Conservation (phyloP, 768 basidiomycete genomes). For the Leccinum subgranulosum region DNA sequence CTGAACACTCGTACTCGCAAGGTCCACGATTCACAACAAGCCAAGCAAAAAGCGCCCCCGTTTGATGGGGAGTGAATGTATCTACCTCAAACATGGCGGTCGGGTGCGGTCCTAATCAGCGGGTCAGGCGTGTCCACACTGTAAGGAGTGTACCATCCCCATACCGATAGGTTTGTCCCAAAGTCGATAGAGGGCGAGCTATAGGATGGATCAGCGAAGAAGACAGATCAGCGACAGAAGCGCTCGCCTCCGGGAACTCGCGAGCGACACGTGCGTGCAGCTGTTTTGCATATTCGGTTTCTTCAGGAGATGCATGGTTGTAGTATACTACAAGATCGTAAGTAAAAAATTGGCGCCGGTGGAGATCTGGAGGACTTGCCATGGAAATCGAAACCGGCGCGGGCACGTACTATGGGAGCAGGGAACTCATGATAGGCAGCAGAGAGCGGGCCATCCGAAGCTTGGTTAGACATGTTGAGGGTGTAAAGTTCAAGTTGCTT, state of each 20-base stretch:
- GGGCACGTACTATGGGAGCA: conserved; percentile 47
- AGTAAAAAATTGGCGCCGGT: not conserved
- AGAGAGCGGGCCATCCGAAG: conserved; percentile 29
- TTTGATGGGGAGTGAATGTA: conserved; percentile 63
- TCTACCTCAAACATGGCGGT: conserved; percentile 73
- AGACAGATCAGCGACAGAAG: not conserved
- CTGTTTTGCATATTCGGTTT: conserved; percentile 48
- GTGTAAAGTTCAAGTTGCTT: too few relatives aligned
- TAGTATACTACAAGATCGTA: conserved; percentile 52
- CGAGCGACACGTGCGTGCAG: conserved; percentile 56
- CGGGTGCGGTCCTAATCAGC: conserved; percentile 55
- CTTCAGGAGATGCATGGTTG: conserved; percentile 42
- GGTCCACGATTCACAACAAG: conserved; percentile 66
- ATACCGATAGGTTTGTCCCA: conserved; percentile 62
- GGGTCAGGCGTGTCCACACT: not conserved
- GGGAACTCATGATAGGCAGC: conserved; percentile 53
- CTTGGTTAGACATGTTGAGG: too few relatives aligned
- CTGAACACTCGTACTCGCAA: conserved; percentile 53
- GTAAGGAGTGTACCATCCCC: not conserved
- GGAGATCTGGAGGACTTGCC: conserved; percentile 37
- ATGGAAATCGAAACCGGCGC: conserved; percentile 68
- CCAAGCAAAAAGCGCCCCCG: conserved; percentile 67
- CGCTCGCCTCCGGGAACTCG: conserved; percentile 65
- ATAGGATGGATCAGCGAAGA: not conserved
- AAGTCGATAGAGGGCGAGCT: conserved; percentile 61